A percentile compares a stretch with the other conserved stretches of the same genome.
These are phyloP conservation scores for Aechmea fasciata DNA, from an alignment of 176 grass and related monocot species.

Conservation along the genomic window DNA sequence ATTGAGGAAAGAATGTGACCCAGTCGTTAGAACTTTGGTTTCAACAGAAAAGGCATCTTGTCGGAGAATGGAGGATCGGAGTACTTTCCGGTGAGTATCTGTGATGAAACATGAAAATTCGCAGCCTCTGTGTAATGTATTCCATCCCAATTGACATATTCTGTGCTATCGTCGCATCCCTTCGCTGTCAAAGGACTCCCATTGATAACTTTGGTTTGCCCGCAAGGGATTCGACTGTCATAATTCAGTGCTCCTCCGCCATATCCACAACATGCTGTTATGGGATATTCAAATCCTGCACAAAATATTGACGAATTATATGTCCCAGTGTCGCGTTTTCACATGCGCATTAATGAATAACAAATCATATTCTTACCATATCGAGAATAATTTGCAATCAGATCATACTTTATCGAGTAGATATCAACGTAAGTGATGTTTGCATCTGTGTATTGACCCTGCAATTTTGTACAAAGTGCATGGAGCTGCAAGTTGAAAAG, in stretches of 20 bases:
- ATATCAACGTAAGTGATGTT: constrained; percentile 86
- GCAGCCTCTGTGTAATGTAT: constrained; percentile 90
- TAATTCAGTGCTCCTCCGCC: constrained; percentile 85
- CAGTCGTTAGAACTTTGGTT: constrained; percentile 52
- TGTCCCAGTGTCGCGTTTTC: not conserved
- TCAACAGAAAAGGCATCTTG: constrained; percentile 84
- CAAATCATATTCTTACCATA: constrained; percentile 52
- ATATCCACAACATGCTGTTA: constrained; percentile 73
- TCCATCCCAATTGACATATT: constrained; percentile 89
- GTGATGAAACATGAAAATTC: constrained; percentile 65
- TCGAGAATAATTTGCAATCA: constrained; percentile 76
- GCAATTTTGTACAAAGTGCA: constrained; percentile 76
- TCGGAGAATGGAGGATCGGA: constrained; percentile 67
- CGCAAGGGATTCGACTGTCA: constrained; percentile 56
- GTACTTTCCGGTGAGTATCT: constrained; percentile 85
- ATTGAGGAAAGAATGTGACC: constrained; percentile 13
- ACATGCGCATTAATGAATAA: not conserved
- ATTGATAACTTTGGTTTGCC: constrained; percentile 54
- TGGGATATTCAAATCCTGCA: constrained; percentile 69
- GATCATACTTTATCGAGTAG: constrained; percentile 70
- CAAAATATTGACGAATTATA: not conserved
- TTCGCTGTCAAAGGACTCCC: constrained; percentile 51
- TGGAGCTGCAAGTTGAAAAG: constrained; percentile 91
- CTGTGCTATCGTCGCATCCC: constrained; percentile 64
- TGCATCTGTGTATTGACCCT: constrained; percentile 43